These are phyloP conservation scores for Fusarium caatingaense DNA, from an alignment of 2,329 filamentous ascomycete genomes.

Conservation along the genomic window DNA sequence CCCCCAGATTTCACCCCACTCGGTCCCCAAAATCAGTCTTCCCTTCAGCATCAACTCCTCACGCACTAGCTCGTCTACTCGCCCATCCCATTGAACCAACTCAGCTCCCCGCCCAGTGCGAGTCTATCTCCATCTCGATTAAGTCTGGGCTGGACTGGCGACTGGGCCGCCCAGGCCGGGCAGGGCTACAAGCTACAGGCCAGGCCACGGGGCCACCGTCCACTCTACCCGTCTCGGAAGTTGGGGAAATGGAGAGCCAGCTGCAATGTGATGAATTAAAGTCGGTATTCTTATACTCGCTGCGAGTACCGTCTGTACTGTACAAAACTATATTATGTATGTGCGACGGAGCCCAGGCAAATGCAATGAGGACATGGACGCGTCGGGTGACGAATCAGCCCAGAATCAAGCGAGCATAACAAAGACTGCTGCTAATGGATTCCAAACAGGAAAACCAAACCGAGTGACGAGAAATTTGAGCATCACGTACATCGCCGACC, in stretches of 20 bases:
- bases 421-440: conserved; percentile 22
- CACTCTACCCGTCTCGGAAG: conserved; percentile 41
- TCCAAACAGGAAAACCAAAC: conserved; percentile 37
- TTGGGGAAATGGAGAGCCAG: conserved; percentile 40
- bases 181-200: neutral
- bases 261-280: neutral
- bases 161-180: conserved; percentile 21
- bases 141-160: conserved; percentile 23
- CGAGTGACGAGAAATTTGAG: conserved; percentile 24
- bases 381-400: conserved; percentile 47
- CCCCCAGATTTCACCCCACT: conserved; percentile 32
- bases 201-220: conserved; percentile 38
- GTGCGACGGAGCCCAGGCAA: conserved; percentile 30
- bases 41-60: conserved; percentile 9
- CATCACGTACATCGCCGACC: conserved; percentile 1
- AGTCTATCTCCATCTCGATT: conserved; percentile 39
- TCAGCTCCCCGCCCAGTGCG: conserved; percentile 43
- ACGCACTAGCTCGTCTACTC: neutral
- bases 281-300: neutral
- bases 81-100: conserved; percentile 19
- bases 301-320: neutral
- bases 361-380: conserved; percentile 33
- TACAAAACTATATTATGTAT: conserved; percentile 34
- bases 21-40: conserved; percentile 19
- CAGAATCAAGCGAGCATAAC: conserved; percentile 36